Base-by-base conservation (phyloP, 805 yeast genomes). In the Saccharomyces mikatae region DNA sequence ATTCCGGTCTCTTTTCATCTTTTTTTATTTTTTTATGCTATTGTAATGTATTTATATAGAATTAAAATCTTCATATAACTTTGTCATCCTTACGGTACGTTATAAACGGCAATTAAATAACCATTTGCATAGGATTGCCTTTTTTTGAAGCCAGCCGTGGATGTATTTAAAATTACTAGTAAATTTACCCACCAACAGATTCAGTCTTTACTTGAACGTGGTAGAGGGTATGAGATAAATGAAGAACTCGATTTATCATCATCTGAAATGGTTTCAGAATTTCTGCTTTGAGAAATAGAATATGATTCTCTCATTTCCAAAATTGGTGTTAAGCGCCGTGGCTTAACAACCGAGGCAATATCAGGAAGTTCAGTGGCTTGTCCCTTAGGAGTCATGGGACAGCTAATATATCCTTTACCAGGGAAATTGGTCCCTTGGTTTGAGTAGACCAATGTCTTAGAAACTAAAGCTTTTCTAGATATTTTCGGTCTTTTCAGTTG, bases 401-500 rank as follows among this genome's bases (percentile, higher is more conserved):
- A 17, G 24, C 17, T n/a, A 2, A 17, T 36, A 22, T 36, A 36
- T 11, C 10, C 44, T 21, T 36, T 22, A 17, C 24, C 44, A 17
- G 44, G 4, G 8, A 21, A 36, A 3, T 4, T 2, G 8, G 6
- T 36, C 17, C 17, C 44, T 17, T 36, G 11, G 24, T 36, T 17
- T 17, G 44, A 36, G 24, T 13, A 9, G 11, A 5, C 17, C 24
- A 36, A 21, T 9, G 44, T 17, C 24, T 36, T 36, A 11, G 44
- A 36, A 11, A 36, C 44, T 10, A 36, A 17, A 24, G 47, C n/a
- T n/a, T 41, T 26, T 28, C 29, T 41, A 36, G 31, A 24, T 13
- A 29, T 11, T 49, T 41, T 51, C 17, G n/a, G 50, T 47, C 30
- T 51, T 53, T 6, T 41, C 50, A 51, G 44, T 48, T 36, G 31